These are phyloP conservation scores for Plantago major DNA, from an alignment of 257 asterid species.

Conservation along the genomic window DNA sequence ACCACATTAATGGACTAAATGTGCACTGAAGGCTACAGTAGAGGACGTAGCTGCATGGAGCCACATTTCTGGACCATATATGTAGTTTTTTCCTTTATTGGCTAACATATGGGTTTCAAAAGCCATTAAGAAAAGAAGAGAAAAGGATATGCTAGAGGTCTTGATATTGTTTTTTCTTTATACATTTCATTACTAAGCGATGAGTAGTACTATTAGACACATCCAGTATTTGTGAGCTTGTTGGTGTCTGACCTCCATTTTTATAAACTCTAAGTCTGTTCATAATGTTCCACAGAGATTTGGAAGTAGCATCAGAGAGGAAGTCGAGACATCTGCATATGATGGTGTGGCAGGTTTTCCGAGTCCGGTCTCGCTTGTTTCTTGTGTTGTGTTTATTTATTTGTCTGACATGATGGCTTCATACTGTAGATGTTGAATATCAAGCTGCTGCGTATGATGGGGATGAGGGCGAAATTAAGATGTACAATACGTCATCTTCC, in stretches of 20 bases:
- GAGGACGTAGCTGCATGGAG: no score
- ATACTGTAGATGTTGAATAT: constrained; percentile 48
- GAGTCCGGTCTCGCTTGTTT: constrained; percentile 15
- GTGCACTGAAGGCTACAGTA: no score
- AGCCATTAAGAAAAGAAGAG: no score
- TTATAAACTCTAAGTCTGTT: constrained; percentile 11
- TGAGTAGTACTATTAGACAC: no score
- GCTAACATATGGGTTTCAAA: no score
- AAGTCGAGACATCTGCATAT: constrained; percentile 75
- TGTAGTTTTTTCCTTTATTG: no score
- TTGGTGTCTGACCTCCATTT: background rate
- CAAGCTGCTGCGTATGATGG: constrained; percentile 57
- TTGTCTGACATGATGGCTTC: constrained; percentile 21
- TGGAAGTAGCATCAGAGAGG: constrained; percentile 54
- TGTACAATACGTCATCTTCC: constrained; percentile 47
- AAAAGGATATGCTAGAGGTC: no score
- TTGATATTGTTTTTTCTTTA: no score
- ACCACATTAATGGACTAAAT: no score
- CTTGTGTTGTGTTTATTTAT: constrained; percentile 18
- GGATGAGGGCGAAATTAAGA: constrained; percentile 81
- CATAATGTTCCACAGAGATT: constrained; percentile 46
- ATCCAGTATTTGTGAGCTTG: background rate
- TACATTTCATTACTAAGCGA: no score
- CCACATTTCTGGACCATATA: no score
- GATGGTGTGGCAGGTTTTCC: constrained; percentile 60